Evolutionary conservation across 2,329 filamentous ascomycete species (phyloP).

Genomic region (Coniochaeta sp.): DNA sequence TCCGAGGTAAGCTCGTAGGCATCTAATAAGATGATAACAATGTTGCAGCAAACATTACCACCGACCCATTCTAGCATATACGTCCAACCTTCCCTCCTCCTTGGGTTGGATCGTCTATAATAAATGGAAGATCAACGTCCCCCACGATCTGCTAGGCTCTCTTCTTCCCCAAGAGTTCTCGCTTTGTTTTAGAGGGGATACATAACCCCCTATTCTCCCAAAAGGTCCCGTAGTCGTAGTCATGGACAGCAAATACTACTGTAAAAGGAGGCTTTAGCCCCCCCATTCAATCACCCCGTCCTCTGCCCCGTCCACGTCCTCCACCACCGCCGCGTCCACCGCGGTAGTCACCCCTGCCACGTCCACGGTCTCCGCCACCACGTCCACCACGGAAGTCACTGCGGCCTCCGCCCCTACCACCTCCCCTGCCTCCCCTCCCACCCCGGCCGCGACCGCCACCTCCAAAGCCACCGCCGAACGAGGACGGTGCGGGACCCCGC

Average conservation of each 20-base stretch:
- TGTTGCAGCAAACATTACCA: neutral
- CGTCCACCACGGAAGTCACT: slow-evolving; percentile 24
- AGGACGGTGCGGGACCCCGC: slow-evolving; percentile 45
- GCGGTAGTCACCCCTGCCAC: slow-evolving; percentile 4
- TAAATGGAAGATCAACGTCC: slow-evolving; percentile 37
- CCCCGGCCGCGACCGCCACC: slow-evolving; percentile 23
- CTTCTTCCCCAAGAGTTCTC: slow-evolving; percentile 29
- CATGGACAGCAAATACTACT: neutral
- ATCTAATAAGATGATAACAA: neutral
- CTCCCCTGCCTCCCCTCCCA: no score
- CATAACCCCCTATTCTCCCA: slow-evolving; percentile 17
- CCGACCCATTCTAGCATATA: slow-evolving; percentile 38
- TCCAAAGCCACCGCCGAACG: slow-evolving; percentile 22
- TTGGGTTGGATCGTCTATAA: slow-evolving; percentile 38
- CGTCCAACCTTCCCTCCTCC: slow-evolving; percentile 29
- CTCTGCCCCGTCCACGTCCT: no score
- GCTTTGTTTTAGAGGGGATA: slow-evolving; percentile 39
- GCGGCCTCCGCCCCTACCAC: slow-evolving; percentile 27
- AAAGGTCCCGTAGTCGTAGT: neutral
- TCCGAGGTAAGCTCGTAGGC: neutral
- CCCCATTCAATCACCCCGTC: no score
- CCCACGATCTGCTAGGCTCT: slow-evolving; percentile 40
- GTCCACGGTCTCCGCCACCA: slow-evolving; percentile 8
- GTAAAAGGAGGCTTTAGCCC: neutral
- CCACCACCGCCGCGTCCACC: no score